Evolutionary conservation across 495 filamentous ascomycete species (phyloP).

Genomic region (Haplographium delicatum): DNA sequence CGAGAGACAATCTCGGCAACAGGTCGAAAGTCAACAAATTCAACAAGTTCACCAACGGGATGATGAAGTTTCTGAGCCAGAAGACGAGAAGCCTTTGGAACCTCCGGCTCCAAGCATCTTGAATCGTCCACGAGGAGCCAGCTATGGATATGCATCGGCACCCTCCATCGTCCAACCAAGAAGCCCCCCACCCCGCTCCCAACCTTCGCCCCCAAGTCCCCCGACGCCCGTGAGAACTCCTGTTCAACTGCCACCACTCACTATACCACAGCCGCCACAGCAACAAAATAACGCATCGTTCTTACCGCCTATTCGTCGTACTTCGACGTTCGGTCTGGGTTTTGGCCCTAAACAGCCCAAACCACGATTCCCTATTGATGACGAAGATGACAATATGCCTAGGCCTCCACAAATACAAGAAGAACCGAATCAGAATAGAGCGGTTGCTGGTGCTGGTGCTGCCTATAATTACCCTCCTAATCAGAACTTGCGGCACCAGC

Average conservation of each 20-base stretch:
- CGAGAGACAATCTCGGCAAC: no score
- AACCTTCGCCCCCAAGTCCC: not conserved
- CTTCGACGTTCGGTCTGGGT: constrained; percentile 42
- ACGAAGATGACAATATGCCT: constrained; percentile 18
- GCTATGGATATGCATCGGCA: constrained; percentile 13
- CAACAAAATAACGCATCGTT: constrained; percentile 31
- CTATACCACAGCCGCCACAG: not conserved
- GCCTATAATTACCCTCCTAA: no score
- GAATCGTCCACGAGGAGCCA: constrained; percentile 14
- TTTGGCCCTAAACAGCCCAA: constrained; percentile 28
- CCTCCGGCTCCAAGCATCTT: constrained; percentile 12
- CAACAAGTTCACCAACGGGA: no score
- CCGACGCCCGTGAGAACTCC: not conserved
- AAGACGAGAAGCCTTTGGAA: not conserved
- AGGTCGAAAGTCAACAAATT: no score
- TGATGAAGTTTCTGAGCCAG: no score
- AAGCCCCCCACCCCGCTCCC: not conserved
- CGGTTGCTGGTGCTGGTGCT: not conserved
- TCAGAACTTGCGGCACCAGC: no score
- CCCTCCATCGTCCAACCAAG: constrained; percentile 1
- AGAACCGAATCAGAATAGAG: not conserved
- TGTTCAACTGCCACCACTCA: not conserved
- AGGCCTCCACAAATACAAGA: not conserved
- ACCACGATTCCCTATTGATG: constrained; percentile 22
- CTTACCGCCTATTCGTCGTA: constrained; percentile 47